Percentiles rank a stretch among this genome's conserved stretches.
These are phyloP conservation scores for Petunia axillaris DNA, from an alignment of 257 asterid genomes.

Conservation along the genomic window DNA sequence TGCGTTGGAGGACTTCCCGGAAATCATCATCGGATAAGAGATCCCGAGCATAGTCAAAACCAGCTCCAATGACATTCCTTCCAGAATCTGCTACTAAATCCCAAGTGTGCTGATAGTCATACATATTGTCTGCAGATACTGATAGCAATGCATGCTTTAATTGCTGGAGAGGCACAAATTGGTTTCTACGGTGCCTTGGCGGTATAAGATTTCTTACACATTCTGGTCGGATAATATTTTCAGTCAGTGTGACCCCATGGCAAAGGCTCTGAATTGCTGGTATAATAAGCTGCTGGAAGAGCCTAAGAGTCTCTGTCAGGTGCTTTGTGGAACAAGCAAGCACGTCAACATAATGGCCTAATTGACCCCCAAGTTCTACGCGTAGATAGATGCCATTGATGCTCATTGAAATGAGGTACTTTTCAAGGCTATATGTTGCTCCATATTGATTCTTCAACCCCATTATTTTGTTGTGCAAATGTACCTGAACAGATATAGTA, in stretches of 20 bases:
- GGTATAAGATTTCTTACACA: conserved; percentile 68
- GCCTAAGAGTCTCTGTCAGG: conserved; percentile 76
- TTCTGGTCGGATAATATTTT: conserved; percentile 67
- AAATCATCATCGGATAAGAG: conserved; percentile 86
- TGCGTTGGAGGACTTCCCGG: conserved; percentile 75
- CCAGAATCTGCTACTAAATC: conserved; percentile 60
- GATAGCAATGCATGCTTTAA: conserved; percentile 72
- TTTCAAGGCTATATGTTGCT: conserved; percentile 74
- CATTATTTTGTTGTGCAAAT: conserved; percentile 70
- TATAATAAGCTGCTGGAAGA: conserved; percentile 69
- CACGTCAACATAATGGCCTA: conserved; percentile 63
- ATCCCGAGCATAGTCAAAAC: conserved; percentile 77
- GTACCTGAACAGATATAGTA: conserved; percentile 55
- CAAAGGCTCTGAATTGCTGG: conserved; percentile 73
- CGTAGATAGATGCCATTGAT: conserved; percentile 72
- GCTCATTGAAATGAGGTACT: conserved; percentile 62
- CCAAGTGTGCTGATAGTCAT: conserved; percentile 95
- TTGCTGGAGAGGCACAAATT: conserved; percentile 51
- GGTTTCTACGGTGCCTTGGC: conserved; percentile 70
- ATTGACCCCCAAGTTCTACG: conserved; percentile 76
- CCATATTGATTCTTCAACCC: conserved; percentile 70
- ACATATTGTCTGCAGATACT: conserved; percentile 79
- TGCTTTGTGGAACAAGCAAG: conserved; percentile 77
- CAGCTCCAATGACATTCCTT: conserved; percentile 52
- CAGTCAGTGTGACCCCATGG: conserved; percentile 61